Conservation (phyloP, 2,329 filamentous ascomycete species). For the Penicillium digitatum region DNA sequence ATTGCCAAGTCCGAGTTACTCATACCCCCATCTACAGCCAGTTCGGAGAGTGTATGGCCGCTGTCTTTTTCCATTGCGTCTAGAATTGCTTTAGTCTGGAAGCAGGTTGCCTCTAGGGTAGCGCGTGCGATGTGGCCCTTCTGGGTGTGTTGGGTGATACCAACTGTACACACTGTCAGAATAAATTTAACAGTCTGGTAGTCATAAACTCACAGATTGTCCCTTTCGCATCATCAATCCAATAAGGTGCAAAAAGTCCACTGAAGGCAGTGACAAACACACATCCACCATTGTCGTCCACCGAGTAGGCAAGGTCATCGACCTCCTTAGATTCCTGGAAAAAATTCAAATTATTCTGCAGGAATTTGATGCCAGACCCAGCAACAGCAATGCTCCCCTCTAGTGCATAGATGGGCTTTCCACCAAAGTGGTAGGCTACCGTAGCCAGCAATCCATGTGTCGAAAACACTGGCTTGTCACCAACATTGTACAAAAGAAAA, state of each 20-base stretch:
- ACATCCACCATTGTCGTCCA: constrained; percentile 74
- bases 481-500: constrained; percentile 85
- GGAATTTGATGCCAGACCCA: constrained; percentile 73
- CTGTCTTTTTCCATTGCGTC: constrained; percentile 88
- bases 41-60: constrained; percentile 67
- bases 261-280: constrained; percentile 88
- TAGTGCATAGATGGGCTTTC: constrained; percentile 70
- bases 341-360: constrained; percentile 62
- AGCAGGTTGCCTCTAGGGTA: constrained; percentile 85
- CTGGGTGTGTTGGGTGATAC: constrained; percentile 79
- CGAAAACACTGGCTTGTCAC: constrained; percentile 77
- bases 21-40: constrained; percentile 85
- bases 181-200: neutral
- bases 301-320: constrained; percentile 59
- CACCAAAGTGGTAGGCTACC: constrained; percentile 74
- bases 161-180: constrained; percentile 49
- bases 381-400: constrained; percentile 82
- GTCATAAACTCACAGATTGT: constrained; percentile 61
- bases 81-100: constrained; percentile 88
- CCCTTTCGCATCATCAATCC: constrained; percentile 90
- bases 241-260: constrained; percentile 87
- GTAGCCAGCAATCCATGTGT: constrained; percentile 77
- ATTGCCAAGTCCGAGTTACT: constrained; percentile 84
- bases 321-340: constrained; percentile 59
- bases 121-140: constrained; percentile 83